Conservation (phyloP, 2,329 filamentous ascomycete species). For the Pseudogymnoascus sp. region DNA sequence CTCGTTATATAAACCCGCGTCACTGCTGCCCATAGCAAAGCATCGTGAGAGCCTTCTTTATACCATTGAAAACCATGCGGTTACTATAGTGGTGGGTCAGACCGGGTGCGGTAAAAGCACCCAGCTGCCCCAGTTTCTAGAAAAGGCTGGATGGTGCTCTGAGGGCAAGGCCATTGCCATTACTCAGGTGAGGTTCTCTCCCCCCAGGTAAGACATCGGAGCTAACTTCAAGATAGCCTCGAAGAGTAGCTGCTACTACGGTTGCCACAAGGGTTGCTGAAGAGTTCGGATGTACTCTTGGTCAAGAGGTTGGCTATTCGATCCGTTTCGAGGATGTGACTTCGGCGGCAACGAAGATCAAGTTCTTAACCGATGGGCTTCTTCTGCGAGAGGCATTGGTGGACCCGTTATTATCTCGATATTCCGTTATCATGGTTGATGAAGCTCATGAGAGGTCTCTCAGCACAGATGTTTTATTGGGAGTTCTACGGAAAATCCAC, state of each 20-base stretch:
- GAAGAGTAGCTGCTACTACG: constrained; percentile 83
- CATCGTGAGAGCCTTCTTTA: constrained; percentile 77
- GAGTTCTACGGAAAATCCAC: constrained; percentile 83
- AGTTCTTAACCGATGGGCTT: constrained; percentile 91
- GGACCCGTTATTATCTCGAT: constrained; percentile 82
- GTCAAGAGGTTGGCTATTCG: constrained; percentile 87
- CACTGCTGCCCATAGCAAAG: constrained; percentile 78
- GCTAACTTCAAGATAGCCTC: constrained; percentile 51
- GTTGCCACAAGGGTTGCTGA: constrained; percentile 84
- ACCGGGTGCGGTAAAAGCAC: constrained; percentile 95
- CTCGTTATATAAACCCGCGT: constrained; percentile 76
- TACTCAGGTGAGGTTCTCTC: constrained; percentile 64
- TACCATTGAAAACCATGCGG: constrained; percentile 72
- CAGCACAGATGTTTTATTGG: constrained; percentile 84
- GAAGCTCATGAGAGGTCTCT: constrained; percentile 93
- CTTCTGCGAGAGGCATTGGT: constrained; percentile 87
- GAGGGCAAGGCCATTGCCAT: constrained; percentile 78
- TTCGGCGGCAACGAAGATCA: constrained; percentile 77
- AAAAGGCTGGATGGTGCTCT: constrained; percentile 80
- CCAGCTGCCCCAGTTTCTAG: constrained; percentile 86
- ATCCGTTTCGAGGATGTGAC: constrained; percentile 91
- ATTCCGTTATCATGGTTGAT: constrained; percentile 96
- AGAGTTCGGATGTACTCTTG: constrained; percentile 77
- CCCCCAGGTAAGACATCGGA: constrained; percentile 7
- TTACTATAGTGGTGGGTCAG: constrained; percentile 86